A percentile compares a stretch with the other conserved stretches of the same genome.
Evolutionary conservation across 345 rosid genomes (phyloP).

Genomic region (Bretschneidera sinensis): DNA sequence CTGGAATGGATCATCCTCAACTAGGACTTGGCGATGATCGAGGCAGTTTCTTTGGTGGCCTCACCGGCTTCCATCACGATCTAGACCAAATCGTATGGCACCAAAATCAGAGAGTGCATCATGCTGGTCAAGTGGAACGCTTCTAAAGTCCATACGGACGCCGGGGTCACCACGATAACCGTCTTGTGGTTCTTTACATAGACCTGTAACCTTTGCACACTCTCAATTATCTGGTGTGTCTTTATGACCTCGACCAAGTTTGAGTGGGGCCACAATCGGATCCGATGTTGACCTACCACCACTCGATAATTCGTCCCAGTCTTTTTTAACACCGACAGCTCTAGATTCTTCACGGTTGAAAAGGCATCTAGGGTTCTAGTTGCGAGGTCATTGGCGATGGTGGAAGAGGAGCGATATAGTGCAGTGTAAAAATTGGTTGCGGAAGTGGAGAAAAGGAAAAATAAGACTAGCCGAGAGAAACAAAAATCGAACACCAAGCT

Average conservation of each 20-base stretch:
- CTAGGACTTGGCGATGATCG: slow-evolving; percentile 58
- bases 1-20: slow-evolving; percentile 62
- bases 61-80: slow-evolving; percentile 96
- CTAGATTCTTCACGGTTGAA: slow-evolving; percentile 22
- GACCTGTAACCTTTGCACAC: slow-evolving; percentile 66
- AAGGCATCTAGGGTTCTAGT: slow-evolving; percentile 18
- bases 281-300: slow-evolving; percentile 92
- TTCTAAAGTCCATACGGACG: slow-evolving; percentile 91
- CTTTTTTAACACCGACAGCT: slow-evolving; percentile 24
- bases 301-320: slow-evolving; percentile 63
- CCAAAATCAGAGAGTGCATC: slow-evolving; percentile 87
- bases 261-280: slow-evolving; percentile 99
- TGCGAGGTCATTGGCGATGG: slow-evolving; percentile 18
- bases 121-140: slow-evolving; percentile 85
- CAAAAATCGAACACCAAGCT: slow-evolving; percentile 91
- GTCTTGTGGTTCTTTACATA: slow-evolving; percentile 61
- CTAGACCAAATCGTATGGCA: slow-evolving; percentile 86
- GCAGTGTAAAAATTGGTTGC: slow-evolving; percentile 46
- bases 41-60: slow-evolving; percentile 66
- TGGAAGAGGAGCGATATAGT: slow-evolving; percentile 51
- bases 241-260: slow-evolving; percentile 82
- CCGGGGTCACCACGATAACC: slow-evolving; percentile 79
- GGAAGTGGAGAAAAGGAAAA: slow-evolving; percentile 79
- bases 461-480: slow-evolving; percentile 87
- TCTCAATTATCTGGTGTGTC: slow-evolving; percentile 83